Evolutionary conservation across 306 rosid species (phyloP).

Genomic region (Ziziphus jujuba): DNA sequence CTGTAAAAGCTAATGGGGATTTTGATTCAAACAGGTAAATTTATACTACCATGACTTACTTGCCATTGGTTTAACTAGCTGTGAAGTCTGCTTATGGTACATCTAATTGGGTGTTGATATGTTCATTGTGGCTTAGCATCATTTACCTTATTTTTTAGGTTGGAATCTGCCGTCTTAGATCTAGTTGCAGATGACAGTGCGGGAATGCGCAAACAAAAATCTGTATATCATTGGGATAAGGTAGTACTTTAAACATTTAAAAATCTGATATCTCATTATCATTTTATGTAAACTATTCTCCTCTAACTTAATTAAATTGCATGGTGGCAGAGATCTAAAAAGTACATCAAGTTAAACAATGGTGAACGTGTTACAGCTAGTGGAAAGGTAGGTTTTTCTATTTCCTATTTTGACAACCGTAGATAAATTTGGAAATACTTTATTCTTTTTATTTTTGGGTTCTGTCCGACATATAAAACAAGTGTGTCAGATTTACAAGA

Average conservation of each 20-base stretch:
- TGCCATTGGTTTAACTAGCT: background rate
- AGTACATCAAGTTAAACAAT: slow-evolving; percentile 78
- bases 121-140: slow-evolving; percentile 14
- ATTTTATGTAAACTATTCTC: slow-evolving; percentile 2
- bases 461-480: background rate
- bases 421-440: background rate
- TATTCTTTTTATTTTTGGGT: background rate
- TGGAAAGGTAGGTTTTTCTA: slow-evolving; percentile 67
- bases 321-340: slow-evolving; percentile 79
- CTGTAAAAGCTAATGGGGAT: slow-evolving; percentile 69
- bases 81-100: background rate
- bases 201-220: slow-evolving; percentile 82
- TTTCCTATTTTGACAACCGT: background rate
- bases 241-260: slow-evolving; percentile 32
- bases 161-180: slow-evolving; percentile 89
- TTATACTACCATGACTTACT: background rate
- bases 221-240: slow-evolving; percentile 93
- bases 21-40: slow-evolving; percentile 75
- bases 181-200: slow-evolving; percentile 81
- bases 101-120: background rate
- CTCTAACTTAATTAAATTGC: slow-evolving; percentile 22
- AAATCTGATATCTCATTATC: background rate
- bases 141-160: slow-evolving; percentile 42
- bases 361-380: slow-evolving; percentile 89
- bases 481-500: too few species aligned